These are phyloP conservation scores for Aaosphaeria pasadenensis DNA, from an alignment of 2,329 filamentous ascomycete genomes.

Conservation along the genomic window DNA sequence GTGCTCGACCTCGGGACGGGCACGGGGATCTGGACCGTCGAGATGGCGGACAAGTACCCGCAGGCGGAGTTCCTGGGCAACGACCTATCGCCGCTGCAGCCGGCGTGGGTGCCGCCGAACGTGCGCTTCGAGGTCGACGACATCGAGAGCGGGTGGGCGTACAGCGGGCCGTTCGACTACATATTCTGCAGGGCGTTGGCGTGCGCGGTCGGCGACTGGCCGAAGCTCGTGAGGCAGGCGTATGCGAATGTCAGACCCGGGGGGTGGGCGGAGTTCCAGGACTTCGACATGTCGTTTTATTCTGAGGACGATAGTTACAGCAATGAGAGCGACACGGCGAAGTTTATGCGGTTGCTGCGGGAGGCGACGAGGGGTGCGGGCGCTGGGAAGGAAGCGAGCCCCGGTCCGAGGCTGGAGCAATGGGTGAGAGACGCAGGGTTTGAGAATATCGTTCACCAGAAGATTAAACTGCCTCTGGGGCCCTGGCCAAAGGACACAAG, in stretches of 20 bases:
- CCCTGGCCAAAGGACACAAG: conserved; percentile 14
- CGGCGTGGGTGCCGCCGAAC: conserved; percentile 55
- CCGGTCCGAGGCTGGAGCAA: conserved; percentile 33
- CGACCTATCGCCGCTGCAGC: conserved; percentile 52
- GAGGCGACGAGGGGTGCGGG: conserved; percentile 6
- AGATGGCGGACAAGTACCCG: conserved; percentile 20
- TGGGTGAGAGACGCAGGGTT: conserved; percentile 34
- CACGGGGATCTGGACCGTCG: conserved; percentile 7
- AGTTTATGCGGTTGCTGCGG: conserved; percentile 7
- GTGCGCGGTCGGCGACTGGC: conserved; percentile 54
- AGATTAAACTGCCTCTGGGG: conserved; percentile 20
- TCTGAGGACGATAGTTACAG: conserved; percentile 34
- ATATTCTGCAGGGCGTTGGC: conserved; percentile 53
- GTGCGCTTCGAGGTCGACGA: conserved; percentile 63
- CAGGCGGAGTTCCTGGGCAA: conserved; percentile 18
- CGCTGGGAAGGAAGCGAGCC: conserved; percentile 11
- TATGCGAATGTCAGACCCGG: conserved; percentile 46
- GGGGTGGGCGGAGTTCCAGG: conserved; percentile 51
- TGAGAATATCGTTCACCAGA: conserved; percentile 22
- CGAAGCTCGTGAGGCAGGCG: conserved; percentile 46
- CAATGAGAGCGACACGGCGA: conserved; percentile 11
- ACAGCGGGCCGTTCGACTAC: conserved; percentile 52
- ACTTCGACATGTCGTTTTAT: conserved; percentile 42
- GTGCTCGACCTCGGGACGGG: conserved; percentile 20
- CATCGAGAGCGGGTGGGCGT: conserved; percentile 57